These are phyloP conservation scores for Hyaloscypha bicolor DNA, from an alignment of 495 filamentous ascomycete genomes.

Conservation along the genomic window DNA sequence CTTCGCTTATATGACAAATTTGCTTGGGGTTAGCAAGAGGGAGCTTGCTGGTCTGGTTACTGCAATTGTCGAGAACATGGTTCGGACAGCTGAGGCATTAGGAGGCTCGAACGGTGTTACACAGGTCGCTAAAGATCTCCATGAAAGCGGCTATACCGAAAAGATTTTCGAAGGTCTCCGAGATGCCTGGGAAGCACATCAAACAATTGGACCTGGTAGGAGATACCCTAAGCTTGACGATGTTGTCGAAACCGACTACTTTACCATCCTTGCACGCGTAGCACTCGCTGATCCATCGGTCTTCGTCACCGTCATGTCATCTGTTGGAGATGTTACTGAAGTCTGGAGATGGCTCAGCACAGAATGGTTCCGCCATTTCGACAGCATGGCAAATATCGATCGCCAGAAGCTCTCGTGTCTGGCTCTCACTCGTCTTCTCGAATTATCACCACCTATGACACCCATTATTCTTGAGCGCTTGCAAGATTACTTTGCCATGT, in stretches of 20 bases:
- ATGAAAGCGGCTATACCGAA: conserved; percentile 65
- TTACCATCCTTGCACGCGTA: conserved; percentile 79
- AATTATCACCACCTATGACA: conserved; percentile 55
- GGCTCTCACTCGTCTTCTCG: conserved; percentile 78
- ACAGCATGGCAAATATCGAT: conserved; percentile 73
- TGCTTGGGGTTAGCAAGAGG: conserved; percentile 61
- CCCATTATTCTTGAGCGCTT: conserved; percentile 47
- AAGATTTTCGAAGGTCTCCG: conserved; percentile 72
- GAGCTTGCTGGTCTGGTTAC: conserved; percentile 69
- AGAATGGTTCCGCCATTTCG: conserved; percentile 89
- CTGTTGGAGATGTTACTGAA: conserved; percentile 43
- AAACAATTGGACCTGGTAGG: conserved; percentile 75
- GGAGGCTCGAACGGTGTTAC: conserved; percentile 67
- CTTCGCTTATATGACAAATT: conserved; percentile 57
- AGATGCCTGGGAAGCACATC: conserved; percentile 68
- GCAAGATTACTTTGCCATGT: conserved; percentile 57
- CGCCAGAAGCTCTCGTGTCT: conserved; percentile 82
- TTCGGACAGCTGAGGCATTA: conserved; percentile 68
- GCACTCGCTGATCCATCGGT: conserved; percentile 67
- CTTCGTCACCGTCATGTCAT: conserved; percentile 60
- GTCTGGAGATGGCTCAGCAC: conserved; percentile 72
- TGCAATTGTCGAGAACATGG: conserved; percentile 68
- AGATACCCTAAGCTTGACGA: conserved; percentile 63
- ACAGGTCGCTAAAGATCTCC: conserved; percentile 66
- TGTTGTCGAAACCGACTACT: conserved; percentile 78